Percentiles rank a stretch among this genome's conserved stretches.
phyloP scores from a whole-genome alignment of 257 asterid species.

The Solanum tarapatanum region DNA sequence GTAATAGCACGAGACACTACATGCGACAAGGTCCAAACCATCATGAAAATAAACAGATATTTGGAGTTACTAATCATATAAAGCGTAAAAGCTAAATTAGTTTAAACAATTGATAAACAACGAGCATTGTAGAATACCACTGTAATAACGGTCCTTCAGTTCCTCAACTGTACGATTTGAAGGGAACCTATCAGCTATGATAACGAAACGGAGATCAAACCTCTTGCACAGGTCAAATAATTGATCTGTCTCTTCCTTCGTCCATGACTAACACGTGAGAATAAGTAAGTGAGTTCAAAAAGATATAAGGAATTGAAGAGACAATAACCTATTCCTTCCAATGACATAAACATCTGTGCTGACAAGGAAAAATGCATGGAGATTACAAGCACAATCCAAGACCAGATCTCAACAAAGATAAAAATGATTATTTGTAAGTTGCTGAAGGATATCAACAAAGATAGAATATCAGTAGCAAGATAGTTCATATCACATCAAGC shows the following conservation, averaged over 20 bases:
- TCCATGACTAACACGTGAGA: conserved; percentile 53
- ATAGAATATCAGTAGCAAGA: neutral
- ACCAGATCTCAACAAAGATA: neutral
- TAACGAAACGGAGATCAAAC: conserved; percentile 83
- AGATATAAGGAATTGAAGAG: neutral
- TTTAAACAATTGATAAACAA: neutral
- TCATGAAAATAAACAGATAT: conserved; percentile 1
- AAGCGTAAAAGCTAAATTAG: neutral
- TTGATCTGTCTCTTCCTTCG: conserved; percentile 91
- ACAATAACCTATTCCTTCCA: neutral
- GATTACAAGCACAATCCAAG: neutral
- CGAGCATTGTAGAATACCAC: conserved; percentile 37
- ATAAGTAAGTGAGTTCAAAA: conserved; percentile 1
- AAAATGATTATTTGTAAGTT: neutral
- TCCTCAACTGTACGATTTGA: conserved; percentile 82
- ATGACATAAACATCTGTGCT: neutral
- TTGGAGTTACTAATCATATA: neutral
- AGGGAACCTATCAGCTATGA: conserved; percentile 85
- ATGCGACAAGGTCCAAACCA: neutral
- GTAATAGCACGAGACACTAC: conserved; percentile 61
- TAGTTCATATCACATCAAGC: neutral
- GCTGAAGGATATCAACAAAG: neutral
- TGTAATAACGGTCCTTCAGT: conserved; percentile 75
- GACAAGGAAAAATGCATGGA: neutral
- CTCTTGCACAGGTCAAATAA: conserved; percentile 82